Percentiles rank a stretch among this genome's conserved stretches.
These are phyloP conservation scores for Centrapalus pauciflorus DNA, from an alignment of 129 eudicot genomes.

Conservation along the genomic window DNA sequence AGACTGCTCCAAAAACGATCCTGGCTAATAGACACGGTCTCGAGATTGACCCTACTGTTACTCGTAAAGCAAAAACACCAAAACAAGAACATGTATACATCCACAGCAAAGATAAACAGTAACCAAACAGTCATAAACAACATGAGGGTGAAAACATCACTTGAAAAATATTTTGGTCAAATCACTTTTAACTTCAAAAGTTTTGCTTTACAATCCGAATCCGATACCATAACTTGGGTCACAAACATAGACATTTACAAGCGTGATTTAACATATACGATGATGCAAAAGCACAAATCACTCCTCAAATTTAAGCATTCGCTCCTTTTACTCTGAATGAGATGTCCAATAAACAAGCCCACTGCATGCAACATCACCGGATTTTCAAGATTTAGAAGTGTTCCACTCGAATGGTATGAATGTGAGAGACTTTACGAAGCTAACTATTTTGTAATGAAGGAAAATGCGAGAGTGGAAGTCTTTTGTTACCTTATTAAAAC, in stretches of 20 bases:
- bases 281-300: constrained; percentile 4
- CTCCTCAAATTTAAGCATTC: not conserved
- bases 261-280: not conserved
- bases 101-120: not conserved
- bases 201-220: not conserved
- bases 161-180: constrained; percentile 1
- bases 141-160: not conserved
- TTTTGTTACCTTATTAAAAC: constrained; percentile 84
- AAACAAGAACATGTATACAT: not conserved
- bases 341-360: constrained; percentile 80
- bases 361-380: constrained; percentile 32
- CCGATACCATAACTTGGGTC: not conserved
- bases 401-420: not conserved
- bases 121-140: not conserved
- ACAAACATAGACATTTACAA: constrained; percentile 27
- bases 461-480: not conserved
- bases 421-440: too few relatives aligned
- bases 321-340: constrained; percentile 44
- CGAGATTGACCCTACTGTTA: too few relatives aligned
- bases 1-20: too few relatives aligned
- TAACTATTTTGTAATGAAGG: not conserved
- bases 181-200: constrained; percentile 15
- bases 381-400: not conserved
- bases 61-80: not conserved
- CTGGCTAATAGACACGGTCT: too few relatives aligned